Evolutionary conservation across 2,329 filamentous ascomycete species (phyloP).

Genomic region (Fusarium abutilonis): DNA sequence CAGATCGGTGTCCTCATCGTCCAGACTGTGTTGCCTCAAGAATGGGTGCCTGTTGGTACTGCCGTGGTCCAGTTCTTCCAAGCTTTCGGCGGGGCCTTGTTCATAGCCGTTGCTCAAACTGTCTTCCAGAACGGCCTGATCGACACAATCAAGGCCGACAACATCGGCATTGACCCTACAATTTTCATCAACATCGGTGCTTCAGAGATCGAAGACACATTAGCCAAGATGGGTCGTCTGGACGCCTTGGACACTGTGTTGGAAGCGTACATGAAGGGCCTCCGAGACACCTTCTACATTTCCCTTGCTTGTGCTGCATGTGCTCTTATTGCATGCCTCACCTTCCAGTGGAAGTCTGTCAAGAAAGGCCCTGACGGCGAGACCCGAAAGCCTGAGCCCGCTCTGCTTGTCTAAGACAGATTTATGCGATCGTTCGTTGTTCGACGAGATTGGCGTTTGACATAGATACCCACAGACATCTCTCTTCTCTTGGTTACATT

Average conservation of each 20-base stretch:
- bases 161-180: constrained; percentile 57
- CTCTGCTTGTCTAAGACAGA: constrained; percentile 37
- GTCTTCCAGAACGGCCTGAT: constrained; percentile 73
- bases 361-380: constrained; percentile 53
- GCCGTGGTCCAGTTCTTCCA: constrained; percentile 70
- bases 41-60: constrained; percentile 61
- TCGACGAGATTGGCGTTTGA: constrained; percentile 31
- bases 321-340: constrained; percentile 57
- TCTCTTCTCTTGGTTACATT: constrained; percentile 38
- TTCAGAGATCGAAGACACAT: constrained; percentile 58
- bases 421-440: neutral
- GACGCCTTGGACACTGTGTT: constrained; percentile 57
- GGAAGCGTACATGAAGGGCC: constrained; percentile 59
- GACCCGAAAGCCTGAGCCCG: constrained; percentile 43
- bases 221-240: constrained; percentile 54
- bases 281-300: constrained; percentile 63
- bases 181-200: constrained; percentile 65
- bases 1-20: constrained; percentile 61
- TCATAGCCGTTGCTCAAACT: constrained; percentile 72
- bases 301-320: constrained; percentile 58
- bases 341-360: constrained; percentile 64
- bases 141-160: constrained; percentile 57
- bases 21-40: constrained; percentile 61
- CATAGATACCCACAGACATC: constrained; percentile 42
- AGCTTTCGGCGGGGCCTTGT: constrained; percentile 71